Evolutionary conservation across 805 yeast species (phyloP), one percentile per base, ranked within the genome.

Genomic region (Suhomyces emberorum): DNA sequence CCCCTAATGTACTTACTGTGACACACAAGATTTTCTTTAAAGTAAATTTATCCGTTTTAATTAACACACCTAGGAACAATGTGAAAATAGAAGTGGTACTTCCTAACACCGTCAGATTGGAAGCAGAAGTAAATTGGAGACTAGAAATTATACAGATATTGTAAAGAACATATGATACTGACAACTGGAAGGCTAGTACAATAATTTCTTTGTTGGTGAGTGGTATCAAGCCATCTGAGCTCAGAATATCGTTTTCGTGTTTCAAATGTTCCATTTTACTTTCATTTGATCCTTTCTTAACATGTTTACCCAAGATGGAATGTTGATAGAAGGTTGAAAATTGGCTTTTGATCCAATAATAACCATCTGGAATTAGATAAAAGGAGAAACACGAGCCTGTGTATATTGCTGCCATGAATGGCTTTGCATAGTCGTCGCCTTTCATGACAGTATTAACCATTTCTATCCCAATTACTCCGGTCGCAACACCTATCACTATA

Each of bases 41-140:
- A 11, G 74, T 53, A 41, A 76, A 61, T 5, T 48, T 46, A 37
- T 76, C 81, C 14, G 71, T 67, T 17, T 59, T 59, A 15, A 63
- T 48, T 7, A 57, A 15, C 2, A 54, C 59, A 1, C 80, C 77
- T 15, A 74, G 52, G 11, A 73, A 43, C 23, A 76, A 54, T 0
- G 79, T 72, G 48, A 73, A 76, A 3, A 74, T 60, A 10, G 79
- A 70, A 3, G 79, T 65, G 1, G 77, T 68, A 2, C 79, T 69
- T 5, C 77, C 66, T 12, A 76, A 48, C 7, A 75, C 70, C 0
- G 79, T 70, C 44, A 68, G 75, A 45, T 73, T 74, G 15, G 79
- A 69, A 0, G 79, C 77, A 8, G 76, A 65, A 0, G 81, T 76
- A 46, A 62, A 76, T 42, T 62, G 61, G 30, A 76, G 57, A 3